These are phyloP conservation scores for Massarina eburnea DNA, from an alignment of 2,329 filamentous ascomycete genomes.

Conservation along the genomic window DNA sequence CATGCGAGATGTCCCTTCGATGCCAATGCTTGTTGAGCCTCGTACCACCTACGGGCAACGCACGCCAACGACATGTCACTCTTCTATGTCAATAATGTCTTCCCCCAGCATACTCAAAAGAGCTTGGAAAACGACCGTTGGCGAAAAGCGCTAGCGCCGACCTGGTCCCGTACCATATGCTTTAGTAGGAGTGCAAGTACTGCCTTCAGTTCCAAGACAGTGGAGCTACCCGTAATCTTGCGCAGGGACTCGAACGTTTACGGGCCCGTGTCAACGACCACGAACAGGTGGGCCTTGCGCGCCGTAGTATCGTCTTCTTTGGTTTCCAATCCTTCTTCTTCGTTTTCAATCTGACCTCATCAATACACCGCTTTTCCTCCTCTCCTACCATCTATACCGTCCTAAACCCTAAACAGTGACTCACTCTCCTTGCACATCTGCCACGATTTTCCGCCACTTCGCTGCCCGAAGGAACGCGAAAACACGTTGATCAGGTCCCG, in stretches of 20 bases:
- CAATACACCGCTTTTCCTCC: neutral
- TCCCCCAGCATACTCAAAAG: too few relatives aligned
- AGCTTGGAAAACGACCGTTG: neutral
- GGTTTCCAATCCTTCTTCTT: neutral
- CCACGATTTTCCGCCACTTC: constrained; percentile 3
- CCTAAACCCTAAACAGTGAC: constrained; percentile 1
- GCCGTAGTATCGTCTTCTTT: neutral
- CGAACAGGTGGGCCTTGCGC: neutral
- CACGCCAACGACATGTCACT: neutral
- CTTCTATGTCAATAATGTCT: neutral
- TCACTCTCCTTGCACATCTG: constrained; percentile 2
- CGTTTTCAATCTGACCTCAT: neutral
- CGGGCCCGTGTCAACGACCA: neutral
- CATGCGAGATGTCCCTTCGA: neutral
- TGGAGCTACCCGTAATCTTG: neutral
- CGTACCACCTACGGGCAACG: neutral
- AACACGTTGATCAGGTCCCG: constrained; percentile 8
- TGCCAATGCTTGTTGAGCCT: neutral
- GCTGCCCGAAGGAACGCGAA: constrained; percentile 9
- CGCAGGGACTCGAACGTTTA: neutral
- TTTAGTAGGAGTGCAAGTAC: neutral
- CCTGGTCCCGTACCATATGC: too few relatives aligned
- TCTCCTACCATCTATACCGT: neutral
- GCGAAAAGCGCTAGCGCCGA: too few relatives aligned
- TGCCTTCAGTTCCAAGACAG: neutral